Evolutionary conservation across 495 filamentous ascomycete genomes (phyloP), one percentile per base, ranked within the genome.

Genomic region (Trichoderma reesei): DNA sequence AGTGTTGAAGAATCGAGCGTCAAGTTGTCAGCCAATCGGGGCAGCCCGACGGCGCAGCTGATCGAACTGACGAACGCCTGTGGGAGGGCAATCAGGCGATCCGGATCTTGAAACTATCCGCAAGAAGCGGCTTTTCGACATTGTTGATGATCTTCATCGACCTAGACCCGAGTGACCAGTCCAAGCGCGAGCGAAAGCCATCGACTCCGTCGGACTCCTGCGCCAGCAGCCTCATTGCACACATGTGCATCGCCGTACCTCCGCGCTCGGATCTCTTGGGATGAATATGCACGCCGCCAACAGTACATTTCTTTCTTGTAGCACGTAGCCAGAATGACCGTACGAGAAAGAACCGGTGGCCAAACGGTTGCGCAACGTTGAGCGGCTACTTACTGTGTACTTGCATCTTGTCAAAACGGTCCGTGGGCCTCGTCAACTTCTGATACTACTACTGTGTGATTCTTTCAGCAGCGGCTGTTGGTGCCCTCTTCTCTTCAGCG

Each of bases 1-100:
- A 14, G 16, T n/a, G 20, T n/a, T 18, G 16, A 16, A 39, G 37
- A 39, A 39, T 39, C 37, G 10, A 39, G 37, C 37, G 37, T 39
- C 10, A 4, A 10, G 37, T 10, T 10, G 51, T 20, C 31, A 56
- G 51, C 51, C 51, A 56, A 56, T 56, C 51, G 51, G 51, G 51
- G 51, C 14, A 56, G 51, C 14, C 51, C 31, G 51, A 34, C 51
- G 26, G 31, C 51, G 51, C 51, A 56, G 51, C 20, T 56, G 51
- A 26, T 56, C 51, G 51, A 26, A 56, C n/a, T 56, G 51, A 56
- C 14, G 51, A 26, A 56, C 34, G 51, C 51, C 51, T 31, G 51
- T 26, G 46, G 26, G 16, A 56, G 34, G 51, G 13, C 11, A 48
- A 34, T 56, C 51, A 56, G 51, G 13, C 51, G 51, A 56, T 56